Percentiles rank a stretch among this genome's conserved stretches.
These are phyloP conservation scores for Vickermania ingenoplastis DNA, from an alignment of 208 protist genomes.

Conservation along the genomic window DNA sequence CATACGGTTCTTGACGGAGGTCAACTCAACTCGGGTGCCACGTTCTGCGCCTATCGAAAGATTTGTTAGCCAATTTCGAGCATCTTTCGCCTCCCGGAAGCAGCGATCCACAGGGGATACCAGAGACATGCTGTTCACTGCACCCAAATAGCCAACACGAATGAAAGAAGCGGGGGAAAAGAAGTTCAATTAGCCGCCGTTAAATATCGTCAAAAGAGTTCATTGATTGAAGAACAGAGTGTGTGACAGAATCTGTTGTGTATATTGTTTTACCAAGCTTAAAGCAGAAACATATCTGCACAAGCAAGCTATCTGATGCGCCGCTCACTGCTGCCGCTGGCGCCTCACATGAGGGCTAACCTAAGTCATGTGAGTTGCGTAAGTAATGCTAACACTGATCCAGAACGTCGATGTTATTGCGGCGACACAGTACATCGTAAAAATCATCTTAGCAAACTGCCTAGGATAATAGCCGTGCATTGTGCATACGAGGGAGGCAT, in stretches of 20 bases:
- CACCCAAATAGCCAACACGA: no score
- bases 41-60: background rate
- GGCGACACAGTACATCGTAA: slow-evolving; percentile 48
- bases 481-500: slow-evolving; percentile 54
- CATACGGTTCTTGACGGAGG: background rate
- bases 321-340: no score
- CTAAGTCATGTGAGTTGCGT: background rate
- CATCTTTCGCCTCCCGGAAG: background rate
- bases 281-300: no score
- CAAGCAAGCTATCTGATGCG: no score
- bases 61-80: background rate
- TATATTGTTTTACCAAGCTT: no score
- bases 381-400: slow-evolving; percentile 20
- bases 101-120: background rate
- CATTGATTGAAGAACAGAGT: no score
- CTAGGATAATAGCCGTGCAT: slow-evolving; percentile 44
- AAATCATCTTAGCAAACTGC: slow-evolving; percentile 49
- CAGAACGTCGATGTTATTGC: slow-evolving; percentile 47
- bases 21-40: background rate
- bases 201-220: no score
- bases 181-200: no score
- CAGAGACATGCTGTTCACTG: no score
- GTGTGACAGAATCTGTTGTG: no score
- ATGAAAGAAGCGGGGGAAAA: no score
- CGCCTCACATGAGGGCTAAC: no score